Base-by-base conservation (phyloP, 345 rosid species). In the Bruguiera gymnorhiza region DNA sequence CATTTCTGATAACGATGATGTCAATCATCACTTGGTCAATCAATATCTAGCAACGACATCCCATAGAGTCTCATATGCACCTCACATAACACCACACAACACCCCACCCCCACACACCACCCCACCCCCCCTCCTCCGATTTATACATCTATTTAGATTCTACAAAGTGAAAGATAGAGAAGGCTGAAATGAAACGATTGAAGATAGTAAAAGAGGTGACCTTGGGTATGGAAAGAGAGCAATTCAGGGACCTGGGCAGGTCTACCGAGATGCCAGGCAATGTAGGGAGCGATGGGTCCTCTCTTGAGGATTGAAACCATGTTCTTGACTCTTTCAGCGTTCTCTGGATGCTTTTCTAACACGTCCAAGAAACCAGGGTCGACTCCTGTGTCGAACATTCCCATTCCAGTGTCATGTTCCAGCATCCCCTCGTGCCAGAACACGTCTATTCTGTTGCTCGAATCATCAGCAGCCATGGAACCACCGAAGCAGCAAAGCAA, bases 361-460 rank as follows among this genome's bases (percentile, higher is more conserved):
- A 91, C 89, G 50, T 88, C 96, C 2, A 88, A 78, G 83, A 94
- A 87, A 0, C 94, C 97, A 0, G 93, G 91, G 69, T 86, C 85
- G 27, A 61, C 11, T 68, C 91, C 95, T 26, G 86, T 67, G 75
- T 91, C 91, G 74, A 89, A 89, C 5, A 88, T 87, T 67, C 98
- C 93, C 51, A 34, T 62, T 11, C 95, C 93, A 19, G 89, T 70
- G 69, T 86, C 80, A 73, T 89, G 97, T 11, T 51, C 67, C 50
- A 91, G 87, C 98, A 94, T 94, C 60, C 91, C 93, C 9, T 93
- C 89, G 76, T 91, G 83, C 98, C 98, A 93, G 78, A 91, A 93
- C 37, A 85, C 92, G 48, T 81, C 71, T 19, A 93, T 79, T 52
- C 48, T 31, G n/a, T 69, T 74, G 36, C 56, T 24, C 63, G 78